These are phyloP conservation scores for Nowakowskiella sp. DNA, from an alignment of 192 early-diverging fungal species.

Conservation along the genomic window DNA sequence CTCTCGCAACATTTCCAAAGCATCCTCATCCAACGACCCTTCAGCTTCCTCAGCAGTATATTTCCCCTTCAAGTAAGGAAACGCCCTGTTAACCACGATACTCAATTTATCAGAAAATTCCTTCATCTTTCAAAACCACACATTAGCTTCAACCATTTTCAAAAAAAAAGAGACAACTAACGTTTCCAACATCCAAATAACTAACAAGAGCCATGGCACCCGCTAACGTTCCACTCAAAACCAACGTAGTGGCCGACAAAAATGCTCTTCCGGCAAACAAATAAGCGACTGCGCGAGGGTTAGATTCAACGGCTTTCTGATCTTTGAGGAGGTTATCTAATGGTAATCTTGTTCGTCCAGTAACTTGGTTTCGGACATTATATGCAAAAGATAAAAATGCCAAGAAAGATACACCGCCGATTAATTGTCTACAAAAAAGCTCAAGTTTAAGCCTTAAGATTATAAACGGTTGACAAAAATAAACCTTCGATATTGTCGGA, in stretches of 20 bases:
- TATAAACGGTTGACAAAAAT: too few species aligned
- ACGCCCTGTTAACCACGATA: constrained; percentile 5
- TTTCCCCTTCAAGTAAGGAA: constrained; percentile 21
- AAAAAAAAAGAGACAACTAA: constrained; percentile 14
- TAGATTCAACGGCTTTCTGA: constrained; percentile 20
- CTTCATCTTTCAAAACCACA: constrained; percentile 17
- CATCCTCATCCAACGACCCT: constrained; percentile 26
- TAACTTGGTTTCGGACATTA: too few species aligned
- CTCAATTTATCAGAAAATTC: constrained; percentile 30
- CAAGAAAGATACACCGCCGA: too few species aligned
- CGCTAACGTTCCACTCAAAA: constrained; percentile 23
- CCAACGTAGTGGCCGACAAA: constrained; percentile 25
- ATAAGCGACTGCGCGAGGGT: constrained; percentile 35
- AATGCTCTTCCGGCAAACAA: constrained; percentile 40
- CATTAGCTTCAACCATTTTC: neutral
- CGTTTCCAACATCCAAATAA: constrained; percentile 28
- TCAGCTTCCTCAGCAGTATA: constrained; percentile 15
- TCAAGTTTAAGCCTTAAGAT: too few species aligned
- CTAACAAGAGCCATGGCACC: constrained; percentile 25
- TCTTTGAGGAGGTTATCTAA: constrained; percentile 16
- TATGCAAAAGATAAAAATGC: too few species aligned
- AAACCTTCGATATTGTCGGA: too few species aligned
- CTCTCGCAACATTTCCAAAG: constrained; percentile 18
- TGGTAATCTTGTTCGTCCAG: too few species aligned
- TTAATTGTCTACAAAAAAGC: too few species aligned